phyloP scores from a whole-genome alignment of 139 green algal genomes.

The Chlorella sp. region DNA sequence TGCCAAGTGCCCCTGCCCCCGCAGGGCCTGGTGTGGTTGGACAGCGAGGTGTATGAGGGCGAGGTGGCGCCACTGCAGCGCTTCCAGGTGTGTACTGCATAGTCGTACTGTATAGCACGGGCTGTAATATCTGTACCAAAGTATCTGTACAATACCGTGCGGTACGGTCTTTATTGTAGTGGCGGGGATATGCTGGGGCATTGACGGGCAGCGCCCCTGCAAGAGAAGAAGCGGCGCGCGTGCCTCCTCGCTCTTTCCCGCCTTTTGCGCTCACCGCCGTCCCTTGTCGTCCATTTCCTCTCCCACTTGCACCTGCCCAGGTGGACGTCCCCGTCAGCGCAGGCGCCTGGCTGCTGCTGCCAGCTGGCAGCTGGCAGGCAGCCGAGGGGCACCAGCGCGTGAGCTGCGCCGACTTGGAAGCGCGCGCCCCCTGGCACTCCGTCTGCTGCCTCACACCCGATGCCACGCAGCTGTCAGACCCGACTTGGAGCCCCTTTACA shows the following conservation, averaged over 20 bases:
- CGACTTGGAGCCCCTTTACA: conserved; percentile 51
- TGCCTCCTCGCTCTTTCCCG: too few relatives aligned
- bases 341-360: conserved; percentile 68
- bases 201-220: too few relatives aligned
- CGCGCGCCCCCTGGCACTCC: conserved; percentile 54
- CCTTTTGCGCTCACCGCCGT: too few relatives aligned
- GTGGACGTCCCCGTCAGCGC: conserved; percentile 67
- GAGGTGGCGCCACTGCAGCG: conserved; percentile 67
- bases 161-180: too few relatives aligned
- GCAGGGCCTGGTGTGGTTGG: conserved; percentile 43
- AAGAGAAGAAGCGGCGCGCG: too few relatives aligned
- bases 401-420: conserved; percentile 59
- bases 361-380: neutral
- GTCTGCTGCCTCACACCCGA: conserved; percentile 71
- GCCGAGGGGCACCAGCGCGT: conserved; percentile 4
- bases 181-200: too few relatives aligned
- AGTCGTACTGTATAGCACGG: too few relatives aligned
- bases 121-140: too few relatives aligned
- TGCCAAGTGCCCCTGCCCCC: neutral
- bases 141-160: too few relatives aligned
- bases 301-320: neutral
- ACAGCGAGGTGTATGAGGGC: conserved; percentile 53
- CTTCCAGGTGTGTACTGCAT: conserved; percentile 63
- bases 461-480: conserved; percentile 75
- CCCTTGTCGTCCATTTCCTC: too few relatives aligned